Base-by-base conservation (phyloP, 495 filamentous ascomycete species). In the Corynascus novoguineensis region DNA sequence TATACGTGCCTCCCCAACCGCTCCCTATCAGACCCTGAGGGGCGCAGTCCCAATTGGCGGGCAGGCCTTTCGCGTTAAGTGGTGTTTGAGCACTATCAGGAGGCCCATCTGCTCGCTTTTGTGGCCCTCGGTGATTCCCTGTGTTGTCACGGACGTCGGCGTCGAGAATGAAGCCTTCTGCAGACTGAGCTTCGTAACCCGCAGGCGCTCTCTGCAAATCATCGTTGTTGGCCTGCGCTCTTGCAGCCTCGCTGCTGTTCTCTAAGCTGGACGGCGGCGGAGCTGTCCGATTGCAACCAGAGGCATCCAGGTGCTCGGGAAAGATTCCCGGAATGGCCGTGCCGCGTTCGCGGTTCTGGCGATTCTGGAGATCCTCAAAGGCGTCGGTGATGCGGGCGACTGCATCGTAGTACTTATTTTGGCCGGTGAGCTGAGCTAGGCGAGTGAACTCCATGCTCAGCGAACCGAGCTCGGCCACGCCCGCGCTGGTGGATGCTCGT, bases 361-460 rank as follows among this genome's bases (percentile, higher is more conserved):
- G 68, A 46, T 79, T 73, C 73, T 97, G 92, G 67, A 84, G 83
- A 40, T 84, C 83, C 59, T 92, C 88, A 17, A 98, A 77, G 41
- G 87, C 87, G 63, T 97, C 80, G 3, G 90, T 96, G 62, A 98
- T 89, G 28, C 95, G 86, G 38, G 92, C 90, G 60, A 97, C 79
- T 2, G 95, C 93, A 75, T 98, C 93, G 60, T 96, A 98, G 71
- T 97, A 98, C 61, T 84, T 92, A 37, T 85, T 70, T 46, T 96
- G 76, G 57, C 86, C 84, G 9, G 95, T 97, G 57, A 98, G 76
- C 68, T 97, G 93, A 5, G 93, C 88, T 40, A 98, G 78, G 24
- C 93, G 83, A 6, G 93, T 98, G 67, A 97, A 97, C 71, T 98
- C 93, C 71, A 98, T 77, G n/a, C 86, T 86, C 40, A 98, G 77